Base-by-base conservation (phyloP, 306 rosid genomes). In the Fagus sylvatica region DNA sequence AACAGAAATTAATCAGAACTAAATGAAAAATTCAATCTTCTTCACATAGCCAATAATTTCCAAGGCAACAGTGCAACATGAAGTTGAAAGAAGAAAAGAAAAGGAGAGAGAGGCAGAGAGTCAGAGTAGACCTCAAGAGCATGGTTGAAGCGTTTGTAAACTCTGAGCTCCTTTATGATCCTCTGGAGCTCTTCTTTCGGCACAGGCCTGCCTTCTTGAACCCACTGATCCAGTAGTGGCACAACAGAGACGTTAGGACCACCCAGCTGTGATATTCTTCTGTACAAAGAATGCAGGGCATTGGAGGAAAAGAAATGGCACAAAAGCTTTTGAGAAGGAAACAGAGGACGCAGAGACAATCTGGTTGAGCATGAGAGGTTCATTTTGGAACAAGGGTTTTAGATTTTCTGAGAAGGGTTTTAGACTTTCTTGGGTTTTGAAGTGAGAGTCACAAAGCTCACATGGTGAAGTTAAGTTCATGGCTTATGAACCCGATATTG, bases 211-310 rank as follows among this genome's bases (percentile, higher is more conserved):
- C 70, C 70, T 64, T 64, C 70, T 34, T 64, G 42, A 30, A 64
- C 42, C 70, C 70, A 64, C 39, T 34, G 70, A 22, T 64, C 70
- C 70, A 64, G 70, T 3, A 64, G 15, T 30, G 70, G 70, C 42
- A 64, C 70, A 64, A 64, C 22, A 6, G 70, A 64, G 15, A 64
- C 17, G 46, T 64, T 34, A 64, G 28, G 70, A 17, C 33, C 17
- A 33, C 70, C 70, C n/a, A 64, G 5, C 39, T 42, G 70, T 15
- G 70, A 64, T 7, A 64, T 64, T 17, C 70, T 64, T 64, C 40
- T 64, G 70, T 41, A 68, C 54, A 68, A 36, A 68, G 72, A 68
- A n/a, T 40, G 53, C 3, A 5, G n/a, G 33, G 53, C 49, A 40
- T 39, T 7, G 10, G 54, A 68, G 54, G 72, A 41, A 3, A 42